Base-by-base conservation (phyloP, 352 stramenopile species). In the Hyaloperonospora arabidopsidis region DNA sequence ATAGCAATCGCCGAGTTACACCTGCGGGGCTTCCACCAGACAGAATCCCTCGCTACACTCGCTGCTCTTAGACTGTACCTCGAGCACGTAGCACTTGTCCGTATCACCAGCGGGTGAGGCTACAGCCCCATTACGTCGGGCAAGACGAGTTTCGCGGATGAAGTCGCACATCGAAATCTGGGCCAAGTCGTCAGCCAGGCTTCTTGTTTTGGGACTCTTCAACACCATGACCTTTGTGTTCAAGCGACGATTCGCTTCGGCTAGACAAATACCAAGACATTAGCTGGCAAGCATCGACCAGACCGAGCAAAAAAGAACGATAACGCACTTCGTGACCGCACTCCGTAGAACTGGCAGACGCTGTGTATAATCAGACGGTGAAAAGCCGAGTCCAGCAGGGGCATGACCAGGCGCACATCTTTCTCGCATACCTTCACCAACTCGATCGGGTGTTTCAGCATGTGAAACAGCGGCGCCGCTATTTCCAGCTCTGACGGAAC, bases 311-410 rank as follows among this genome's bases (percentile, higher is more conserved):
- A 39, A 5, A n/a, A 15, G 45, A 25, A 28, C 49, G 17, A 28
- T 21, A 45, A 76, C 79, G 48, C 64, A 95, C 83, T 93, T 60
- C 79, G 76, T 32, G 85, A 92, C 43, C 77, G 77, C 43, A 95
- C 64, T 45, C 79, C 78, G 35, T 92, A 92, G 56, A 93, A 95
- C 61, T 95, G 85, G 68, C 85, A 95, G 8, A 91, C 70, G 17
- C 74, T 89, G 73, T 95, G 85, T 46, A 95, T 70, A 35, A 95
- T 81, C 38, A 95, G 63, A 21, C 85, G 85, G 54, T 95, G 85
- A 56, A 93, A 95, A 3, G 85, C 76, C 43, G 83, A 93, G 52
- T 93, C 80, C 22, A 76, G 49, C 7, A 95, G 70, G 13, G 85
- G 83, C 17, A 95, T 58, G 19, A 87, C 74, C 39, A 95, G 65